Evolutionary conservation across 345 rosid genomes (phyloP).

Genomic region (Firmiana major): DNA sequence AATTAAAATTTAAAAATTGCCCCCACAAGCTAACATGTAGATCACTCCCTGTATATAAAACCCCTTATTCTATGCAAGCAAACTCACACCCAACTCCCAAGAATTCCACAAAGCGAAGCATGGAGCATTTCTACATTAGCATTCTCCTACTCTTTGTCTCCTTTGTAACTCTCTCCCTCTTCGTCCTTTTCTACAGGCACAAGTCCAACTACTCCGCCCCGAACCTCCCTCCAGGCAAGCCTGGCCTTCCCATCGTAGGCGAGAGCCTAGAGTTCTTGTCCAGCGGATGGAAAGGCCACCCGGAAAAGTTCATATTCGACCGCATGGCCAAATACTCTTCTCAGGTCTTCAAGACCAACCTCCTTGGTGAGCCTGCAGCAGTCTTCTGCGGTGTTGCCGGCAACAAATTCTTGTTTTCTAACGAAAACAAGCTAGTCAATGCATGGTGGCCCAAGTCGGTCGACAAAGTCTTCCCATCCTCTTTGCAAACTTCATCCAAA

Average conservation of each 20-base stretch:
- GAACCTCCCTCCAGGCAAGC: constrained; percentile 39
- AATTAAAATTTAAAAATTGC: too few relatives aligned
- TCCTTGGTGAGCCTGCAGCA: constrained; percentile 27
- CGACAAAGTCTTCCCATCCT: constrained; percentile 38
- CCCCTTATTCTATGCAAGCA: neutral
- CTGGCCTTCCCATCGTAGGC: constrained; percentile 33
- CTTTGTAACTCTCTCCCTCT: constrained; percentile 2
- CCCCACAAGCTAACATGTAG: too few relatives aligned
- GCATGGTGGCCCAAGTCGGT: constrained; percentile 48
- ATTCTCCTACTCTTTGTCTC: constrained; percentile 3
- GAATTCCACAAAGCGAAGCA: neutral
- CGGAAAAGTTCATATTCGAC: constrained; percentile 35
- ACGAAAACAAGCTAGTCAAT: constrained; percentile 36
- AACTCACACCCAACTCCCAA: neutral
- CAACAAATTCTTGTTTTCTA: constrained; percentile 41
- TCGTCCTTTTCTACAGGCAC: constrained; percentile 16
- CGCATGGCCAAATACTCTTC: constrained; percentile 28
- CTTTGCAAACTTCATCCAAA: constrained; percentile 24
- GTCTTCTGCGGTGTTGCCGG: constrained; percentile 36
- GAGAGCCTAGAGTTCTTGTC: constrained; percentile 35
- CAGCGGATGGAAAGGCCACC: constrained; percentile 33
- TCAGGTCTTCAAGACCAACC: constrained; percentile 31
- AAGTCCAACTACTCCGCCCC: constrained; percentile 6
- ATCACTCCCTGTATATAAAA: too few relatives aligned
- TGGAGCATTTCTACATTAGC: neutral